phyloP scores from a whole-genome alignment of 169 alveolate species.

The Cryptosporidium viatorum region DNA sequence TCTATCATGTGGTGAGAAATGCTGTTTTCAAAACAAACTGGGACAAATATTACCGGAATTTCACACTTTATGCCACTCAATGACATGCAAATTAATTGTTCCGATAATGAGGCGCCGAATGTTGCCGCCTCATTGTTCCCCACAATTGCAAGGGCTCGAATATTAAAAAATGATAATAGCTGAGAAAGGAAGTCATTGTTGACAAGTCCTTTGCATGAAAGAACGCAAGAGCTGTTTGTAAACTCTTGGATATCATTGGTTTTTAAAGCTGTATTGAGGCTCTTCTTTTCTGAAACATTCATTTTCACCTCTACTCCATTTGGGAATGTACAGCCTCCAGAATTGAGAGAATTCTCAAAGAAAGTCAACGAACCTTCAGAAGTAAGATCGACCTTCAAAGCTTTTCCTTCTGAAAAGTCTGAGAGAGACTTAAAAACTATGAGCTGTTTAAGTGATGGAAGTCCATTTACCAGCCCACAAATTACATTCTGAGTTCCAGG shows the following conservation, averaged over 20 bases:
- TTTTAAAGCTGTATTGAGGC: not conserved
- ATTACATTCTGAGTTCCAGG: slow-evolving; percentile 63
- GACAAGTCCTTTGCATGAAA: slow-evolving; percentile 16
- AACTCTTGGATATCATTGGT: not conserved
- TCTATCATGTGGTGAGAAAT: slow-evolving; percentile 83
- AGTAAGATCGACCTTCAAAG: slow-evolving; percentile 1
- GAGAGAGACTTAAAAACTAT: slow-evolving; percentile 17
- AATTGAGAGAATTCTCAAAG: slow-evolving; percentile 16
- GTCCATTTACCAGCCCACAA: slow-evolving; percentile 13
- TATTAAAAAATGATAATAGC: slow-evolving; percentile 20
- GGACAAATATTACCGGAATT: slow-evolving; percentile 83
- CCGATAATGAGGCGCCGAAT: slow-evolving; percentile 83
- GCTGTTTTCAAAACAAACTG: slow-evolving; percentile 86
- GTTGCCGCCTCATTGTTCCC: slow-evolving; percentile 89
- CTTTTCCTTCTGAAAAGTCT: slow-evolving; percentile 30
- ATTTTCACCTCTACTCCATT: slow-evolving; percentile 1
- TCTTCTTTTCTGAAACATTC: not conserved
- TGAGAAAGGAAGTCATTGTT: not conserved
- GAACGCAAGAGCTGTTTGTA: not conserved
- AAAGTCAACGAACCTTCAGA: not conserved
- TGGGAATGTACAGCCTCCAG: slow-evolving; percentile 49
- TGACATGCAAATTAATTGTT: slow-evolving; percentile 79
- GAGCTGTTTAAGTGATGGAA: slow-evolving; percentile 7
- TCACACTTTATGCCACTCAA: slow-evolving; percentile 74
- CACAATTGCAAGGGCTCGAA: slow-evolving; percentile 85